A percentile compares a stretch with the other conserved stretches of the same genome.
phyloP scores from a whole-genome alignment of 345 rosid species.

The Syzygium aromaticum region DNA sequence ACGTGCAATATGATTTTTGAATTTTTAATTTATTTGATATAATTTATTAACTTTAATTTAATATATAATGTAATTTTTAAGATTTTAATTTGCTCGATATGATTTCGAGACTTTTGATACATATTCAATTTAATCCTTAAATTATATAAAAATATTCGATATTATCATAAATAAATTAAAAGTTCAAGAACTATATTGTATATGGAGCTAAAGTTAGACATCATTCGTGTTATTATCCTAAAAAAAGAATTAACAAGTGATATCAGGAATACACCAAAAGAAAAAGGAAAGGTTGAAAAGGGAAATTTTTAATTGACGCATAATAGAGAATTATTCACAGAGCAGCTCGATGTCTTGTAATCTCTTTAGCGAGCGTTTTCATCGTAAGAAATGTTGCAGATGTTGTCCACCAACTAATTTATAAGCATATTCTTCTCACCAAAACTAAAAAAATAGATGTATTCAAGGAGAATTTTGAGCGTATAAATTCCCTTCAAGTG shows the following conservation, averaged over 20 bases:
- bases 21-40: too few relatives aligned
- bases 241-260: background rate
- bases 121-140: too few relatives aligned
- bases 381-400: background rate
- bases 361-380: background rate
- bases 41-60: too few relatives aligned
- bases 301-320: background rate
- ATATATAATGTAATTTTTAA: accelerated
- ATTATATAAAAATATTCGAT: too few relatives aligned
- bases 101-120: too few relatives aligned
- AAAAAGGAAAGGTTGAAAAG: background rate
- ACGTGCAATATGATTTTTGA: too few relatives aligned
- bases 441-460: background rate
- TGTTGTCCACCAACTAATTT: background rate
- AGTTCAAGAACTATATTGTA: too few relatives aligned
- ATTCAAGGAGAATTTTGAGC: background rate
- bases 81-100: too few relatives aligned
- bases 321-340: background rate
- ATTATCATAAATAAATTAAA: too few relatives aligned
- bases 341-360: accelerated
- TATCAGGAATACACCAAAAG: background rate
- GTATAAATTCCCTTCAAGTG: background rate
- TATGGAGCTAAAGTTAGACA: too few relatives aligned
- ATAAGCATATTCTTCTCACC: background rate
- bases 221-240: too few relatives aligned